Percentiles rank a stretch among this genome's conserved stretches.
Conservation (phyloP, 352 stramenopile species). For the Peronospora destructor region DNA sequence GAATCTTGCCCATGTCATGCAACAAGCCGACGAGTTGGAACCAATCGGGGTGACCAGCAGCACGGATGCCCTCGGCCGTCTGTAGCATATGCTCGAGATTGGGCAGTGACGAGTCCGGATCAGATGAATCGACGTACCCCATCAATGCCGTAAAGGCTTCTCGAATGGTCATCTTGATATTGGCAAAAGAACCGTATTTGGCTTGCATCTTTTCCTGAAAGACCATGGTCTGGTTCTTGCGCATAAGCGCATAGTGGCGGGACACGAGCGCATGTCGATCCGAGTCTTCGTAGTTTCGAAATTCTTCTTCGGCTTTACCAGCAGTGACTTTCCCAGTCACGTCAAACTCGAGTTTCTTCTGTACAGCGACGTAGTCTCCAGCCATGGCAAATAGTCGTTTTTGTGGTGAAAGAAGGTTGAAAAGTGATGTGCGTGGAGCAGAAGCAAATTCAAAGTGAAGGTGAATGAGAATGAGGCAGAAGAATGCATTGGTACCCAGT, state of each 20-base stretch:
- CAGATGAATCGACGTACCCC: constrained; percentile 90
- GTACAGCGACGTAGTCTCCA: constrained; percentile 6
- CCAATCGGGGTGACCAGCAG: constrained; percentile 87
- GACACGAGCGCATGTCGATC: constrained; percentile 56
- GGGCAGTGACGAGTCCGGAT: constrained; percentile 86
- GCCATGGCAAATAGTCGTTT: constrained; percentile 12
- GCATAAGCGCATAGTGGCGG: constrained; percentile 78
- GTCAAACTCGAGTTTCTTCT: constrained; percentile 23
- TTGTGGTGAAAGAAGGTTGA: too few species aligned
- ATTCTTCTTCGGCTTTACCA: constrained; percentile 64
- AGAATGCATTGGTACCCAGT: too few species aligned
- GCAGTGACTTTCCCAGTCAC: constrained; percentile 29
- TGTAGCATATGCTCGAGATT: constrained; percentile 92
- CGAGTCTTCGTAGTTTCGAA: constrained; percentile 76
- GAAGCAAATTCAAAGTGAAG: too few species aligned
- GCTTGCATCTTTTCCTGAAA: constrained; percentile 66
- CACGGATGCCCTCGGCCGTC: constrained; percentile 89
- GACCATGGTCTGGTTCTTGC: constrained; percentile 58
- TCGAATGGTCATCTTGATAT: constrained; percentile 87
- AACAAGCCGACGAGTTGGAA: constrained; percentile 88
- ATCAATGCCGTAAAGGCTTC: constrained; percentile 87
- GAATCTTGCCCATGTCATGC: constrained; percentile 93
- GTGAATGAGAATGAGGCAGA: too few species aligned
- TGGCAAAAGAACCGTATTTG: constrained; percentile 64
- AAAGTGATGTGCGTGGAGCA: too few species aligned